Evolutionary conservation across 1,139 yeast genomes (phyloP), one percentile per base, ranked within the genome.

Genomic region (Magnusiomyces fungicola): DNA sequence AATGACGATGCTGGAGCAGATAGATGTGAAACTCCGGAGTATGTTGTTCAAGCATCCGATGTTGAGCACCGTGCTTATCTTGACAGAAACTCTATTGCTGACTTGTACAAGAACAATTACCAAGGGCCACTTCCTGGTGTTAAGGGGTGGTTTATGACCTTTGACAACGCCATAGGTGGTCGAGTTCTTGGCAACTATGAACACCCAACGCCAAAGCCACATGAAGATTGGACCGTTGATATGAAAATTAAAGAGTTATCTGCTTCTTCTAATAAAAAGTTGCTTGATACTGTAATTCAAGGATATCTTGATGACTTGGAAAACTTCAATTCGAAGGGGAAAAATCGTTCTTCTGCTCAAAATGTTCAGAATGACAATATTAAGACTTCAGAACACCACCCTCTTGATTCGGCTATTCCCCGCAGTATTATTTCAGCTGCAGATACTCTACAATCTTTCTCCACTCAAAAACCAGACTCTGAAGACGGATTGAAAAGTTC

Each of bases 271-370:
- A 32, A 12, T 14, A n/a, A 12, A 18, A 32, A 18, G 6, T 32
- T 12, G 18, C 16, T 32, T 14, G 36, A 32, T 32, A 9, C 36
- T n/a, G 44, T 41, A 36, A 41, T 27, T 51, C 50, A 16, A 30
- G 46, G 14, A 50, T 53, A 3, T 34, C 24, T 27, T 55, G 58
- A 9, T 51, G 51, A 19, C 51, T 59, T 40, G 56, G n/a, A n/a
- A n/a, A n/a, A n/a, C n/a, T n/a, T n/a, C n/a, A n/a, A n/a, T n/a
- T n/a, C n/a, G n/a, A n/a, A n/a, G n/a, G n/a, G n/a, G n/a, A n/a
- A n/a, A n/a, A n/a, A n/a, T n/a, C n/a, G n/a, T n/a, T n/a, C n/a
- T n/a, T n/a, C n/a, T n/a, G n/a, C n/a, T n/a, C n/a, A n/a, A n/a
- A n/a, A n/a, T n/a, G n/a, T n/a, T n/a, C n/a, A n/a, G n/a, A n/a